Percentiles rank a stretch among this genome's conserved stretches.
Evolutionary conservation across 129 eudicot genomes (phyloP).

Genomic region (Centaurea solstitialis): DNA sequence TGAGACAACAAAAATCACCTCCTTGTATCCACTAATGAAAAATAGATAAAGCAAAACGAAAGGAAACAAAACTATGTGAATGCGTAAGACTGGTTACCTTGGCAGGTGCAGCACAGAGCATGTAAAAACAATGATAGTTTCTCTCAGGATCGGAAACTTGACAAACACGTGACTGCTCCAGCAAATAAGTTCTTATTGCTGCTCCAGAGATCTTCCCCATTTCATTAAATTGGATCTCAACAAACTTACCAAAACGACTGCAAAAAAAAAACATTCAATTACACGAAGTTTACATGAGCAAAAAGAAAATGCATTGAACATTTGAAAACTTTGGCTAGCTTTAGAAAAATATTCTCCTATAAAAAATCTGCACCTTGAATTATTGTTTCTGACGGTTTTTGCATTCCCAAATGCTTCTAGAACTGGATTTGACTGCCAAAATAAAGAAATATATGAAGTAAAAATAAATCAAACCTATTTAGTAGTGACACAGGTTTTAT

Average conservation of each 20-base stretch:
- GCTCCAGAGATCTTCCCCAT: conserved; percentile 83
- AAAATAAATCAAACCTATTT: conserved; percentile 10
- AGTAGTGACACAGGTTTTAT: conserved; percentile 2
- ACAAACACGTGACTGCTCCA: conserved; percentile 88
- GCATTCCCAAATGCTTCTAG: conserved; percentile 94
- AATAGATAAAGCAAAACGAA: conserved; percentile 1
- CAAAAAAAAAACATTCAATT: conserved; percentile 15
- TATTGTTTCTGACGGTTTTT: conserved; percentile 82
- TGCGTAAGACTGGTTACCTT: conserved; percentile 45
- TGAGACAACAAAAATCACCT: neutral
- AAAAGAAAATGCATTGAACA: neutral
- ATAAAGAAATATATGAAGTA: conserved; percentile 25
- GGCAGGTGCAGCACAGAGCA: conserved; percentile 87
- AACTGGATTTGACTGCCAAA: conserved; percentile 79
- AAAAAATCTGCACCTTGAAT: conserved; percentile 57
- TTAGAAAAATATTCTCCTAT: neutral
- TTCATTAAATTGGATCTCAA: conserved; percentile 75
- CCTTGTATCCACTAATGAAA: conserved; percentile 4
- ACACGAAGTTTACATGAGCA: neutral
- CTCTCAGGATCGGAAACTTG: conserved; percentile 90
- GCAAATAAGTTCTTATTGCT: conserved; percentile 80
- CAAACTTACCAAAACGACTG: conserved; percentile 95
- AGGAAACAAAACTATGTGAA: conserved; percentile 9
- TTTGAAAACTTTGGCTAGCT: conserved; percentile 4
- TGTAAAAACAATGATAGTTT: conserved; percentile 87